Evolutionary conservation across 225 moss, liverwort and hornwort genomes (phyloP).

Genomic region (Pseudisothecium myosuroides): DNA sequence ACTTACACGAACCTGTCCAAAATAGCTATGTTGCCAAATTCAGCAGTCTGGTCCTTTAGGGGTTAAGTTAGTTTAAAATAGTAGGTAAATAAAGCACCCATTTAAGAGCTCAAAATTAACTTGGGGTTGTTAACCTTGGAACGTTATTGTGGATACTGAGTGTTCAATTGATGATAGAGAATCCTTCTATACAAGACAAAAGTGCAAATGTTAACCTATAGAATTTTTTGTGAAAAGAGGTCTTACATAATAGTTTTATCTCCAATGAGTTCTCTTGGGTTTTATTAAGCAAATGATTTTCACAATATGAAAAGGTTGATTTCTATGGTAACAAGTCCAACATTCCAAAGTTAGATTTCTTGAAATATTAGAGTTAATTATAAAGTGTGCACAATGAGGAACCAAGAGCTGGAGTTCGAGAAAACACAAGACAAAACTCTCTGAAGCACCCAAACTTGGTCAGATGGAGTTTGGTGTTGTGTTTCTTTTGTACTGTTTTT

Average conservation of each 20-base stretch:
- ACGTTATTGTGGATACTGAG: rapidly evolving
- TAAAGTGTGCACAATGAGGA: too few species aligned
- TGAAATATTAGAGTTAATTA: not conserved
- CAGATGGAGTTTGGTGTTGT: too few species aligned
- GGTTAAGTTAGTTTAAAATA: not conserved
- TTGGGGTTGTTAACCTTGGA: not conserved
- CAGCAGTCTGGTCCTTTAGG: too few species aligned
- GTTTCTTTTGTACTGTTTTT: too few species aligned
- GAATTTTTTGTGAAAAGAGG: not conserved
- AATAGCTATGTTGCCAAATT: too few species aligned
- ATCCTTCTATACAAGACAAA: not conserved
- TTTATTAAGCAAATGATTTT: too few species aligned
- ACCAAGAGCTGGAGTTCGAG: too few species aligned
- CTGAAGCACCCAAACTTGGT: too few species aligned
- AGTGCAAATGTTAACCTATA: not conserved
- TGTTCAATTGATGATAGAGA: not conserved
- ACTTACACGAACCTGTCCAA: too few species aligned
- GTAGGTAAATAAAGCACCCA: not conserved
- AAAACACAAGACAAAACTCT: too few species aligned
- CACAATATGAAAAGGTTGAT: rapidly evolving
- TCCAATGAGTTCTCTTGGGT: not conserved
- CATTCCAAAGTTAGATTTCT: not conserved
- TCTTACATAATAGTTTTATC: not conserved
- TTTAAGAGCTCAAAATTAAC: not conserved
- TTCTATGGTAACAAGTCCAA: not conserved